Conservation (phyloP, 139 green algal species). For the Parachlorella kessleri region DNA sequence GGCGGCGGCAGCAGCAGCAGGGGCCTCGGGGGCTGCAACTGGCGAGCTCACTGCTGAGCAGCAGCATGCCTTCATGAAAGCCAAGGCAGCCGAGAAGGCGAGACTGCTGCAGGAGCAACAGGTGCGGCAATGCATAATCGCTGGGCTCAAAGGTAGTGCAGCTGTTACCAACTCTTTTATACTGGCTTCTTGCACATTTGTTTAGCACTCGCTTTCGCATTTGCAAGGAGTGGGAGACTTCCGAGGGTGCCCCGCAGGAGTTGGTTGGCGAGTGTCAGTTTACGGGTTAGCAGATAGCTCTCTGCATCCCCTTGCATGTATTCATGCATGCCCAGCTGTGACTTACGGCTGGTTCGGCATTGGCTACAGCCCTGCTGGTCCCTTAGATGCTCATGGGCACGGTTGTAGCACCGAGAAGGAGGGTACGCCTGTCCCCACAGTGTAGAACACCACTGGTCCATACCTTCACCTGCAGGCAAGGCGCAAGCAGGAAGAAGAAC, state of each 20-base stretch:
- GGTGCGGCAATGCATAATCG: not conserved
- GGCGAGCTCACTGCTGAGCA: constrained; percentile 4
- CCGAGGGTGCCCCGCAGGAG: not conserved
- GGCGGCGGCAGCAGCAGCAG: not conserved
- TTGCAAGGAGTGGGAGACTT: no score
- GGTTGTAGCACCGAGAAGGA: no score
- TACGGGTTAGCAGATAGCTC: not conserved
- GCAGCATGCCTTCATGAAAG: constrained; percentile 27
- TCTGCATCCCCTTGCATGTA: no score
- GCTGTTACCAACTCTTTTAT: no score
- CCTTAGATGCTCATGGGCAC: no score
- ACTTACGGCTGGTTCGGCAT: no score
- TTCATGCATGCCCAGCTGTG: no score
- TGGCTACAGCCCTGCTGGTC: no score
- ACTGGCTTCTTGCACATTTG: not conserved
- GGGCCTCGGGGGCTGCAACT: no score
- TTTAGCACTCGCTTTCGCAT: not conserved
- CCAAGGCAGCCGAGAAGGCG: constrained; percentile 12
- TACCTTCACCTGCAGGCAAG: not conserved
- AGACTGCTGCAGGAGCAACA: constrained; percentile 19
- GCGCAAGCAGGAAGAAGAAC: not conserved
- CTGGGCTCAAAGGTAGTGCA: not conserved
- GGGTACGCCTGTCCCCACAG: no score
- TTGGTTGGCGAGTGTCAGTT: not conserved
- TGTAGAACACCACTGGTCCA: no score